Percentiles rank a stretch among this genome's conserved stretches.
phyloP scores from a whole-genome alignment of 345 rosid genomes.

The thale cress (Arabidopsis thaliana) region TAIR10.1 NC_003074.8:16861001-16861500 shows the following conservation, averaged over 20 bases:
- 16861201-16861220: neutral
- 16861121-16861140: constrained; percentile 17
- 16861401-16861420: constrained; percentile 25
- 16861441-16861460: constrained; percentile 33
- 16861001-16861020: constrained; percentile 12
- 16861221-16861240: constrained; percentile 14
- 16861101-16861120: neutral
- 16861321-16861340: constrained; percentile 28
- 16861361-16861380: constrained; percentile 15
- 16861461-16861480: constrained; percentile 35
- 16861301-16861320: constrained; percentile 41
- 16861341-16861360: neutral
- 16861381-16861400: constrained; percentile 25
- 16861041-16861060: constrained; percentile 16
- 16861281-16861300: constrained; percentile 6
- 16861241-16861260: neutral
- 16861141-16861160: constrained; percentile 39
- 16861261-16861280: constrained; percentile 29
- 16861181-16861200: constrained; percentile 19
- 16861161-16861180: constrained; percentile 34
- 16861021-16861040: neutral
- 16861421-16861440: constrained; percentile 40
- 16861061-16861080: constrained; percentile 1
- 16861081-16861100: constrained; percentile 19
- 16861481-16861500: constrained; percentile 47